A percentile compares a stretch with the other conserved stretches of the same genome.
Conservation (phyloP, 257 asterid species). For the Solanum rostratum region DNA sequence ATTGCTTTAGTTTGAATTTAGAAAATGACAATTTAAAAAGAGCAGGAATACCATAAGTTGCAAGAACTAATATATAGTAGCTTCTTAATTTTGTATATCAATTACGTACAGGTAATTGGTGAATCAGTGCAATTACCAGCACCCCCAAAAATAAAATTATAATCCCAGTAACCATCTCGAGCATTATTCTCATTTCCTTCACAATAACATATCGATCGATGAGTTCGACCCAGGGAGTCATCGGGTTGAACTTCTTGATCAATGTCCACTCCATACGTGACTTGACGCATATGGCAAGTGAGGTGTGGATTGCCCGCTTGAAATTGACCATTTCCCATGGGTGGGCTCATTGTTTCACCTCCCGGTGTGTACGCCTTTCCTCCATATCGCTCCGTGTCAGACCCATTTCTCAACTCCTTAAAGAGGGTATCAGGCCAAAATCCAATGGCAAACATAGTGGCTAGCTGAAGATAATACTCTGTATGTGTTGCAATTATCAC, state of each 20-base stretch:
- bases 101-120: neutral
- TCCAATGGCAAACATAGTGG: neutral
- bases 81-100: neutral
- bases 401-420: neutral
- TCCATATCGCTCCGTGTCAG: neutral
- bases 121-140: neutral
- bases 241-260: neutral
- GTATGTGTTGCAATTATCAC: neutral
- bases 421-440: neutral
- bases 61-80: neutral
- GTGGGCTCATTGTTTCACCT: neutral
- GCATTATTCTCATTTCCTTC: neutral
- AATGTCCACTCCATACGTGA: neutral
- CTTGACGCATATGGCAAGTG: neutral
- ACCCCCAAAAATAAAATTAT: neutral
- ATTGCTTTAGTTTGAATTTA: too few species aligned
- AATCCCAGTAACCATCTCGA: neutral
- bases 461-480: neutral
- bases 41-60: neutral
- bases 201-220: neutral
- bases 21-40: too few species aligned
- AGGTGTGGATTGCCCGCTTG: neutral
- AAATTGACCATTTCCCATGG: neutral
- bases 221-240: neutral
- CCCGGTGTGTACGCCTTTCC: neutral